Percentiles rank a stretch among this genome's conserved stretches.
Evolutionary conservation across 2,329 filamentous ascomycete species (phyloP).

Genomic region (Aschersonia sp.): DNA sequence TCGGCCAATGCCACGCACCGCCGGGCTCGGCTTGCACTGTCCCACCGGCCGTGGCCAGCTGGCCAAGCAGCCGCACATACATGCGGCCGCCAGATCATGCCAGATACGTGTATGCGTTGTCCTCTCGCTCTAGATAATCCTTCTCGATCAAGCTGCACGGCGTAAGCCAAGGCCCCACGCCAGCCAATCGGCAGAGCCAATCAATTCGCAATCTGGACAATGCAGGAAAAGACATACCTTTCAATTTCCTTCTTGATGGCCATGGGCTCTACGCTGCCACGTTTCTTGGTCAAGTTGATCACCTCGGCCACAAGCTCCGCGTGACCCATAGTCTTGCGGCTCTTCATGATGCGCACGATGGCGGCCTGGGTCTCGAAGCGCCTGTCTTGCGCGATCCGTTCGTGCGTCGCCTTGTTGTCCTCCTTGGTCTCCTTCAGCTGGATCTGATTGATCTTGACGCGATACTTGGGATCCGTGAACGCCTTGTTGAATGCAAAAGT

Average conservation of each 20-base stretch:
- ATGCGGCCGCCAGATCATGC: conserved; percentile 25
- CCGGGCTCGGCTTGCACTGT: not conserved
- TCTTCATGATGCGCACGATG: conserved; percentile 96
- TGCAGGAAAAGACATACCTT: conserved; percentile 42
- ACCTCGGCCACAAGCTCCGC: conserved; percentile 82
- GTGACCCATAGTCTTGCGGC: conserved; percentile 73
- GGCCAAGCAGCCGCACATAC: no score
- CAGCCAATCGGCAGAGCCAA: not conserved
- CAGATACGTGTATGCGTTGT: conserved; percentile 55
- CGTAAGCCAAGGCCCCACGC: conserved; percentile 2
- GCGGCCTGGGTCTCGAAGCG: conserved; percentile 96
- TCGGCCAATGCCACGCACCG: not conserved
- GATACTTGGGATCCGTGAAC: conserved; percentile 71
- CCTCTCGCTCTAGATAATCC: conserved; percentile 77
- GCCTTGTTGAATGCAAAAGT: conserved; percentile 67
- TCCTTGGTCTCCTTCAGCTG: conserved; percentile 91
- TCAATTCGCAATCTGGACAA: not conserved
- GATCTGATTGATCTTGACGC: conserved; percentile 98
- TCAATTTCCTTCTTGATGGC: conserved; percentile 98
- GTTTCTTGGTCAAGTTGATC: conserved; percentile 74
- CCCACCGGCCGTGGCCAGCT: not conserved
- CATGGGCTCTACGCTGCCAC: conserved; percentile 69
- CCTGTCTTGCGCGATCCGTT: conserved; percentile 74
- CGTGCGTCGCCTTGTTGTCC: conserved; percentile 88
- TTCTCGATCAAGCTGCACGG: conserved; percentile 68